Base-by-base conservation (phyloP, 257 asterid species). In the Nicotiana paniculata region DNA sequence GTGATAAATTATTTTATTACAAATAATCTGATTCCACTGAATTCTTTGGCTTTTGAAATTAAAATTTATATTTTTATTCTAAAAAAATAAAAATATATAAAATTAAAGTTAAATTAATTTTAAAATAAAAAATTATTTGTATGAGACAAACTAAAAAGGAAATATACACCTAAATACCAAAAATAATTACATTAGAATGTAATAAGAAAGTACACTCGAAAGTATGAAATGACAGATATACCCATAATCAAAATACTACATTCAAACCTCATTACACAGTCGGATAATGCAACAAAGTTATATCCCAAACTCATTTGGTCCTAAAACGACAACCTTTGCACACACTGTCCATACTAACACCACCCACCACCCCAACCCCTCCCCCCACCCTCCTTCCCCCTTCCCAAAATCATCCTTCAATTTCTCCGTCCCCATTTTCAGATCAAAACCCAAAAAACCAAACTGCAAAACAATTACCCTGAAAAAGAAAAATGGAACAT, bases 401-500 rank as follows among this genome's bases (percentile, higher is more conserved):
- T 68, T 35, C 57, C 77, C 77, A 51, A 61, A 62, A 33, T 12
- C 63, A 16, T 17, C 59, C 54, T 21, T 65, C 77, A 81, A 6
- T 81, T 81, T 70, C 51, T 51, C 77, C 83, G 76, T 81, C 83
- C 53, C 78, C 77, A 26, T 51, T 81, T 32, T 61, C 82, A 66
- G 53, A 81, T 70, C 55, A 68, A 37, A 21, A 10, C 4, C 77
- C 7, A 11, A 33, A 57, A 79, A 69, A n/a, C 5, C 24, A 46
- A n/a, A 82, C 1, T 10, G 21, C 21, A 11, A 48, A 3, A n/a
- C 24, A 81, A 39, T 13, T 11, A 8, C 2, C 17, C 3, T 39
- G 10, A 4, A 6, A 10, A 62, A 63, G 30, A 26, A 12, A 78
- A 81, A 94, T 93, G 97, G 97, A 95, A 82, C 93, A 91, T 37